These are phyloP conservation scores for Closterium sp. DNA, from an alignment of 139 green algal species.

Conservation along the genomic window DNA sequence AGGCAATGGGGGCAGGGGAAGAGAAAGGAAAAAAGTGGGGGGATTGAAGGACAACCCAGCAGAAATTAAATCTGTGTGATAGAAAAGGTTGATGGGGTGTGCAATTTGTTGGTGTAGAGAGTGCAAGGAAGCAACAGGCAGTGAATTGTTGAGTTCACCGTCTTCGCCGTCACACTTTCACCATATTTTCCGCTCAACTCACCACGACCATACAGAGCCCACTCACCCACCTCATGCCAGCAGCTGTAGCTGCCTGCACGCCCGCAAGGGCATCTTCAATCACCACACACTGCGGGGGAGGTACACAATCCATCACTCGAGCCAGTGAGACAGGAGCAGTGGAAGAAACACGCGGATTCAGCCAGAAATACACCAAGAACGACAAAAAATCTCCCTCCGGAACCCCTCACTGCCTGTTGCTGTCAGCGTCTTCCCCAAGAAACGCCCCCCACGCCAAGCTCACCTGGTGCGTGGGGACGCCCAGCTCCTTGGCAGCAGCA, in stretches of 20 bases:
- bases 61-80: too few species aligned
- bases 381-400: background rate
- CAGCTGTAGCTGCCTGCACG: slow-evolving; percentile 64
- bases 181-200: background rate
- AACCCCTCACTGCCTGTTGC: background rate
- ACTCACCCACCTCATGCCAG: slow-evolving; percentile 54
- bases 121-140: background rate
- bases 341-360: background rate
- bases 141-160: too few species aligned
- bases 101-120: too few species aligned
- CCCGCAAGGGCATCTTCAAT: slow-evolving; percentile 72
- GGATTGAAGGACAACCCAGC: too few species aligned
- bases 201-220: background rate
- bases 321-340: background rate
- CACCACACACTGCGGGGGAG: slow-evolving; percentile 61
- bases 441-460: background rate
- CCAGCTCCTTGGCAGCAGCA: slow-evolving; percentile 59
- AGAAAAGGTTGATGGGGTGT: background rate
- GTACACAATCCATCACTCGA: background rate
- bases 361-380: background rate
- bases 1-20: too few species aligned
- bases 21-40: too few species aligned
- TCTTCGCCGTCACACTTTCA: too few species aligned
- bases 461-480: slow-evolving; percentile 48
- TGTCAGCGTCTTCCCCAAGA: background rate